A percentile compares a stretch with the other conserved stretches of the same genome.
Conservation (phyloP, 2,329 filamentous ascomycete species). For the Celoporthe dispersa region DNA sequence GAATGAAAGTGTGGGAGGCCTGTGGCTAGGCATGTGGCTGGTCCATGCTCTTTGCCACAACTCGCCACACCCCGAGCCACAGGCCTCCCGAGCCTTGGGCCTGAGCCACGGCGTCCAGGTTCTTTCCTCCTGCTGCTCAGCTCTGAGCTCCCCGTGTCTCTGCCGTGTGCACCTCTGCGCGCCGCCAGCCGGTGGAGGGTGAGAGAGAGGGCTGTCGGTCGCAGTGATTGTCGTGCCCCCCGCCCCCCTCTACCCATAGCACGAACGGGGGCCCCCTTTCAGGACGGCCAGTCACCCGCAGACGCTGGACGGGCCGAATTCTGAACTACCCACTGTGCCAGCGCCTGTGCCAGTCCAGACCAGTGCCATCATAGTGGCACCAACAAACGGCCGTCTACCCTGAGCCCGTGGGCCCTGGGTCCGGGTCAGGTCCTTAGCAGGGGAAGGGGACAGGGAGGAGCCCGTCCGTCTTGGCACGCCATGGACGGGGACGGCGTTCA, state of each 20-base stretch:
- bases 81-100: not conserved
- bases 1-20: conserved; percentile 26
- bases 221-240: not conserved
- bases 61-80: not conserved
- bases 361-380: not conserved
- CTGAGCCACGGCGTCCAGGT: no score
- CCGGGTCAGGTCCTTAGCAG: not conserved
- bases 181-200: not conserved
- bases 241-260: not conserved
- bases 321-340: no score
- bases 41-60: conserved; percentile 24
- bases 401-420: not conserved
- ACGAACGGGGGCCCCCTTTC: not conserved
- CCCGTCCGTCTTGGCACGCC: conserved; percentile 6
- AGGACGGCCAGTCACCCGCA: not conserved
- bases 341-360: not conserved
- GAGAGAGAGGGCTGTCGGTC: not conserved
- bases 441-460: not conserved
- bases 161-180: not conserved
- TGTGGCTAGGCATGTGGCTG: conserved; percentile 29
- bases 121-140: not conserved
- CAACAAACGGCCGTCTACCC: not conserved
- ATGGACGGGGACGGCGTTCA: conserved; percentile 6
- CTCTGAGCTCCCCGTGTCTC: not conserved
- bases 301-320: not conserved